Base-by-base conservation (phyloP, 495 filamentous ascomycete genomes). In the Penicillium paxilli region DNA sequence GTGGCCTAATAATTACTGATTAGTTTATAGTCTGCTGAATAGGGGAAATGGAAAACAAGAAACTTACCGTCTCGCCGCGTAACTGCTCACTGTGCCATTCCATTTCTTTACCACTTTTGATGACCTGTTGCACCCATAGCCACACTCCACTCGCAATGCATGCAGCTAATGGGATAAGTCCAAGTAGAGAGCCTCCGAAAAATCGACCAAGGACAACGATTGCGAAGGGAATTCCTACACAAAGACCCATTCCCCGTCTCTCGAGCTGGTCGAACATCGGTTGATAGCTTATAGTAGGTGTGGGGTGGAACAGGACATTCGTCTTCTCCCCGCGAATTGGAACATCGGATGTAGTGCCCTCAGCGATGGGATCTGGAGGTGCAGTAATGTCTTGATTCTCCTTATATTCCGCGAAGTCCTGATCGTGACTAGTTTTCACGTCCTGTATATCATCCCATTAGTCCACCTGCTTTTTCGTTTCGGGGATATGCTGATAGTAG, bases 291-390 rank as follows among this genome's bases (percentile, higher is more conserved):
- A 96, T 78, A 1, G 88, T 86, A 0, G 93, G 93, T 0, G 93
- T 98, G 1, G 94, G 92, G 64, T 97, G 91, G 71, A 97, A 97
- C 23, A 98, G 84, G 26, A 98, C 85, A 58, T 96, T 96, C 1
- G 93, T 98, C 79, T 91, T 96, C 63, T 96, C 93, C 50, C 92
- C 92, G 66, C 90, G 91, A 59, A 98, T 96, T 14, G 93, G 93
- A 6, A 98, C 90, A 69, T 98, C 93, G 8, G 88, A 90, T 2
- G 93, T 96, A 25, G 86, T 82, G 11, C 89, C 87, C 49, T 84
- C 75, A 9, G 83, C 86, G 21, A 96, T 71, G 5, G 93, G 92
- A 59, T 95, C 92, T 1, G 92, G 93, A 5, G 93, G 93, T 2
- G 93, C 88, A 3, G 93, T 96, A 50, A 94, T 74, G 64, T 98